A percentile compares a stretch with the other conserved stretches of the same genome.
phyloP scores from a whole-genome alignment of 73 alveolate species.

The Paramecium bursaria region DNA sequence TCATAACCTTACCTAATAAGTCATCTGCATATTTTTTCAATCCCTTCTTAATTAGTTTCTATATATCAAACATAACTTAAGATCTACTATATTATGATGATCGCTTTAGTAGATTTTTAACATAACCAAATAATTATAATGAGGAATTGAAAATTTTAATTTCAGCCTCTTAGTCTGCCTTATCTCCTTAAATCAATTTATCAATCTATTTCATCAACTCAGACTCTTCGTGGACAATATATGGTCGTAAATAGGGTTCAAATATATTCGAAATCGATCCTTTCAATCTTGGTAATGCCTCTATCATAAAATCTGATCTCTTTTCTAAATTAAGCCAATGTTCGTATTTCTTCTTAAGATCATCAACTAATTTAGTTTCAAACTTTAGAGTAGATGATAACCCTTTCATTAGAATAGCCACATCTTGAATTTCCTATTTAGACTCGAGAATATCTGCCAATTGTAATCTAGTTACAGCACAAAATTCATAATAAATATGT shows the following conservation, averaged over 20 bases:
- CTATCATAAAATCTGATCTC: not conserved
- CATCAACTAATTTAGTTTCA: slow-evolving; percentile 22
- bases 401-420: slow-evolving; percentile 45
- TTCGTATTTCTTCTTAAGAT: slow-evolving; percentile 30
- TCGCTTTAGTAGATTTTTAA: slow-evolving; percentile 16
- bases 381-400: slow-evolving; percentile 41
- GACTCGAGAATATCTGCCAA: slow-evolving; percentile 35
- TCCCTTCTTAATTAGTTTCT: slow-evolving; percentile 16
- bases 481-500: slow-evolving; percentile 94
- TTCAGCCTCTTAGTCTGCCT: slow-evolving; percentile 23
- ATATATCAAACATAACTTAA: slow-evolving; percentile 61
- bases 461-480: slow-evolving; percentile 66
- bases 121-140: slow-evolving; percentile 12
- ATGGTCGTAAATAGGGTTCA: slow-evolving; percentile 66
- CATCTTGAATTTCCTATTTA: not conserved
- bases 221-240: slow-evolving; percentile 38
- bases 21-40: slow-evolving; percentile 8
- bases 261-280: slow-evolving; percentile 61
- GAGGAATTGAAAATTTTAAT: slow-evolving; percentile 56
- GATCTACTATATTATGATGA: slow-evolving; percentile 57
- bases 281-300: slow-evolving; percentile 52
- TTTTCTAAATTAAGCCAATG: slow-evolving; percentile 3
- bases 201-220: slow-evolving; percentile 17
- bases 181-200: slow-evolving; percentile 9
- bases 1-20: not conserved